These are phyloP conservation scores for Pisolithus thermaeus DNA, from an alignment of 1,284 basidiomycete species.

Conservation along the genomic window DNA sequence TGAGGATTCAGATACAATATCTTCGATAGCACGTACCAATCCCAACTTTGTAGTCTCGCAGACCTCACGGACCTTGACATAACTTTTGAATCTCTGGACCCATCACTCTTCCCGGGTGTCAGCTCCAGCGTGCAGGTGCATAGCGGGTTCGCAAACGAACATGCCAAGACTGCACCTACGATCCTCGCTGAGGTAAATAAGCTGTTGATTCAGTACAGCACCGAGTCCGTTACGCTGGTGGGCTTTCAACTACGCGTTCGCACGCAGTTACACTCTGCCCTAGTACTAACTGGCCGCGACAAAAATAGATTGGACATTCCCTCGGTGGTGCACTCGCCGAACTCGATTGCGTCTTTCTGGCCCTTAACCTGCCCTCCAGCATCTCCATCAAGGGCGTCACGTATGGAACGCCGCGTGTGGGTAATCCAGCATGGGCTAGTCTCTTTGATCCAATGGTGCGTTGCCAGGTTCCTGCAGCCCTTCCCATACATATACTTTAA, in stretches of 20 bases:
- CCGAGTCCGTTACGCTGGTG: conserved; percentile 34
- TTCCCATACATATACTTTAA: neutral
- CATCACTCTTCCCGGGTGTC: conserved; percentile 32
- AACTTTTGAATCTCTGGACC: conserved; percentile 21
- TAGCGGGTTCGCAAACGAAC: conserved; percentile 30
- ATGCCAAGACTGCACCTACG: conserved; percentile 30
- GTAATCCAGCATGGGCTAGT: conserved; percentile 25
- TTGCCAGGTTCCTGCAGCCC: conserved; percentile 25
- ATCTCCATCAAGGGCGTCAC: conserved; percentile 41
- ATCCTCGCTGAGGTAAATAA: conserved; percentile 36
- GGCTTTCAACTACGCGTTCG: neutral
- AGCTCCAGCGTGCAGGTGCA: conserved; percentile 25
- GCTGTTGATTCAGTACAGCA: conserved; percentile 29
- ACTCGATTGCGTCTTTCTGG: conserved; percentile 46
- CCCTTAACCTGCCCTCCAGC: conserved; percentile 38
- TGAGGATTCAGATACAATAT: neutral
- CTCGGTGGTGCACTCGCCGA: conserved; percentile 55
- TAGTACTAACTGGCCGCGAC: neutral
- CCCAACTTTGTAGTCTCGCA: conserved; percentile 17
- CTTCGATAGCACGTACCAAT: neutral
- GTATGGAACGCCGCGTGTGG: conserved; percentile 44
- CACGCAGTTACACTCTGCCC: no score
- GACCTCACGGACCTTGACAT: conserved; percentile 29
- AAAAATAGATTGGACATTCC: conserved; percentile 44
- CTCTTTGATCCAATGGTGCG: conserved; percentile 27